A percentile compares a stretch with the other conserved stretches of the same genome.
Conservation (phyloP, 306 rosid species). For the Vachellia collinsii region DNA sequence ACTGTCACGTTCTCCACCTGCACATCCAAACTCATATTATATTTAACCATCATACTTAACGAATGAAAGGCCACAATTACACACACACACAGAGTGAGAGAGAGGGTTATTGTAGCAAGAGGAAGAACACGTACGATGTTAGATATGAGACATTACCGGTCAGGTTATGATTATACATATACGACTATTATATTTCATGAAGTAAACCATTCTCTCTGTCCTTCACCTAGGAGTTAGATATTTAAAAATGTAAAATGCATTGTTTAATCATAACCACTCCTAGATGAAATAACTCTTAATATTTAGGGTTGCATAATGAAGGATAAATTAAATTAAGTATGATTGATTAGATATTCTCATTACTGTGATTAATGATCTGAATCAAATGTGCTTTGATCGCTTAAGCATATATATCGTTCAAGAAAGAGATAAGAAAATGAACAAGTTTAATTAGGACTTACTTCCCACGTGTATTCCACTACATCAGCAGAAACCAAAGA, state of each 20-base stretch:
- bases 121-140: neutral
- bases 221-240: no score
- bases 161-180: neutral
- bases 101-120: neutral
- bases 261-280: no score
- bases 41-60: neutral
- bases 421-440: neutral
- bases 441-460: constrained; percentile 1
- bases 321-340: neutral
- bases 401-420: neutral
- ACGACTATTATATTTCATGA: neutral
- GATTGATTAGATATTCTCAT: neutral
- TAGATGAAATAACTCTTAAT: no score
- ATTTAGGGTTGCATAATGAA: neutral
- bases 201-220: neutral
- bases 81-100: no score
- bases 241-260: no score
- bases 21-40: neutral
- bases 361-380: no score
- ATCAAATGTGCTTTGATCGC: neutral
- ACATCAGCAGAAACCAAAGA: constrained; percentile 51
- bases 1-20: constrained; percentile 48
- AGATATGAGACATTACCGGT: neutral
- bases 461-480: constrained; percentile 53
- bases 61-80: neutral